phyloP scores from a whole-genome alignment of 2,329 filamentous ascomycete species.

The Colletotrichum ledebouriae region DNA sequence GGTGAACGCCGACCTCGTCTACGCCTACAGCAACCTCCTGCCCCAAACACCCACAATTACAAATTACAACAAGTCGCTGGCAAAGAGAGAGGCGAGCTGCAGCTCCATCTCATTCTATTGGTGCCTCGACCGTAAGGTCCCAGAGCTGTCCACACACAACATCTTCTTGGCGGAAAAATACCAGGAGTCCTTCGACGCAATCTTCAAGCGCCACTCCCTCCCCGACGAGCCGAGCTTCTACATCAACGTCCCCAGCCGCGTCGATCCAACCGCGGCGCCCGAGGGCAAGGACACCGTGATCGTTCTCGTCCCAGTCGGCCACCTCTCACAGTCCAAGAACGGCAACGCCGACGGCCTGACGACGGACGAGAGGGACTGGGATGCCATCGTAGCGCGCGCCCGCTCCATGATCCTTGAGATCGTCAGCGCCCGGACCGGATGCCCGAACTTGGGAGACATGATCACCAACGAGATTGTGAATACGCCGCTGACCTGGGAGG shows the following conservation, averaged over 20 bases:
- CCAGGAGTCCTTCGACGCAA: constrained; percentile 79
- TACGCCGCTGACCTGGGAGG: constrained; percentile 74
- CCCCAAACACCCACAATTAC: constrained; percentile 55
- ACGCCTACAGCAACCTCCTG: constrained; percentile 79
- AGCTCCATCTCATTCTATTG: constrained; percentile 85
- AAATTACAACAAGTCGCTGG: constrained; percentile 55
- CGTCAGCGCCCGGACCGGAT: constrained; percentile 71
- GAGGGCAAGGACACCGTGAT: constrained; percentile 74
- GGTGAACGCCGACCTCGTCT: constrained; percentile 80
- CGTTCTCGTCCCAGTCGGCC: constrained; percentile 79
- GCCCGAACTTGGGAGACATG: constrained; percentile 58
- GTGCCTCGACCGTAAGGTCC: constrained; percentile 71
- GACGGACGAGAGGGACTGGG: constrained; percentile 68
- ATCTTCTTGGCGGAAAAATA: constrained; percentile 84
- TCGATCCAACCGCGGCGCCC: constrained; percentile 77
- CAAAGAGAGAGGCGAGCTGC: constrained; percentile 71
- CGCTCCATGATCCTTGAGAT: constrained; percentile 72
- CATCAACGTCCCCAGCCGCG: constrained; percentile 79
- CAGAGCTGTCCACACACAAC: constrained; percentile 78
- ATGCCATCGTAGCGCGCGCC: constrained; percentile 69
- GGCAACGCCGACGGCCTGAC: constrained; percentile 48
- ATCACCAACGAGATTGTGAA: constrained; percentile 75
- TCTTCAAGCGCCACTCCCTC: constrained; percentile 77
- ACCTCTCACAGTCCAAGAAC: constrained; percentile 66
- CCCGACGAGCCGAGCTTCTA: constrained; percentile 81